Evolutionary conservation across 768 basidiomycete species (phyloP), one percentile per base, ranked within the genome.

Genomic region (Leucosporidium yakuticum): DNA sequence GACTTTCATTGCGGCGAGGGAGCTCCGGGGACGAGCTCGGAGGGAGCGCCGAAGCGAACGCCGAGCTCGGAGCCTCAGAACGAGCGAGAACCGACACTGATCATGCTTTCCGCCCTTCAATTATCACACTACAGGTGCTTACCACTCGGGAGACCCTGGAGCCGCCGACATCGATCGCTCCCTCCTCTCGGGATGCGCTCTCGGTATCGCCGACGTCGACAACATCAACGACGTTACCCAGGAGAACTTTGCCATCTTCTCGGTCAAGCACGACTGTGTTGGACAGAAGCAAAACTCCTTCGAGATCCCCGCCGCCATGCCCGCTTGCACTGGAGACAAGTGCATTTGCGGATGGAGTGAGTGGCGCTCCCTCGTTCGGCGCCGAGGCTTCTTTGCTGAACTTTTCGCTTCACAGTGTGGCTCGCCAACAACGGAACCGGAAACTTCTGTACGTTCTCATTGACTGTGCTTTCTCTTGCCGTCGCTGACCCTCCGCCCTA

Each of bases 191-290:
- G 70, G 70, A 25, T 72, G 70, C 34, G 70, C 70, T 14, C 62
- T 72, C 48, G 70, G 36, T 5, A 72, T 72, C 31, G 70, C 70
- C 39, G 58, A 60, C 58, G 58, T 72, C 31, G 70, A 72, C 54
- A 32, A 66, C 64, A 69, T 72, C 49, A 32, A 60, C 29, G 58
- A 73, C 21, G 71, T 74, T 11, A 66, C 69, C 29, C 73, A 73
- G 49, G 77, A 77, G 71, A 74, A 76, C 67, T 73, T 77, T 50
- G 71, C 67, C 39, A 60, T 77, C 47, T 73, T 76, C 60, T 75
- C 74, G 20, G 71, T 76, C 20, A 71, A 78, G 56, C 69, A 75
- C 49, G 62, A 70, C 11, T 77, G 77, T 59, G 73, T 76, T 31
- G 54, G 71, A 50, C 64, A 70, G 51, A 60, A 74, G 47, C 49